Percentiles rank a stretch among this genome's conserved stretches.
phyloP scores from a whole-genome alignment of 78 protist species.

The Protostelium mycophagum region DNA sequence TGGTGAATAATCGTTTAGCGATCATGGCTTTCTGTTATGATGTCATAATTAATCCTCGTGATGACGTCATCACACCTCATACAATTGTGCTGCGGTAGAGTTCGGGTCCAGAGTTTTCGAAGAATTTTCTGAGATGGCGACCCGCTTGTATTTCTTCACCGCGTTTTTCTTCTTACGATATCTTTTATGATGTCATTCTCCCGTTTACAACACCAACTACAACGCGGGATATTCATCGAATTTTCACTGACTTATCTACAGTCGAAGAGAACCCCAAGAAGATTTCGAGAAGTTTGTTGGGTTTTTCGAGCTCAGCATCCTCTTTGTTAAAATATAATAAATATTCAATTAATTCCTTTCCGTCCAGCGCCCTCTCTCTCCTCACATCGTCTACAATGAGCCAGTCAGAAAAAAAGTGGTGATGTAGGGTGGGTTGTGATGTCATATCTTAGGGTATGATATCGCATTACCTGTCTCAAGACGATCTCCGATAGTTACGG shows the following conservation, averaged over 20 bases:
- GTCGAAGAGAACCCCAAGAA: background rate
- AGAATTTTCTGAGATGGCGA: no score
- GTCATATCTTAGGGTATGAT: no score
- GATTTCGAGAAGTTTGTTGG: background rate
- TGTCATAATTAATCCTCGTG: background rate
- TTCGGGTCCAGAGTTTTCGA: background rate
- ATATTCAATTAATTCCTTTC: background rate
- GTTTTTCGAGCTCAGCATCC: background rate
- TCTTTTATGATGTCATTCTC: background rate
- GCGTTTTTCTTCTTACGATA: background rate
- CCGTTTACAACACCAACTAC: background rate
- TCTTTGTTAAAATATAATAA: background rate
- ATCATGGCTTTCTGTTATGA: background rate
- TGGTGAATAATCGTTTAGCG: background rate
- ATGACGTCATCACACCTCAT: background rate
- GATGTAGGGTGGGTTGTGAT: background rate
- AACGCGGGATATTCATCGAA: no score
- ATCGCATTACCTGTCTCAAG: background rate
- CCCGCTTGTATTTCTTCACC: background rate
- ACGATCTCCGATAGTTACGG: background rate
- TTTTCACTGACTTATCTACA: background rate
- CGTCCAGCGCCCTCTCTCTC: background rate
- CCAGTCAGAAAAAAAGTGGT: background rate
- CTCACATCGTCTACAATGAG: background rate
- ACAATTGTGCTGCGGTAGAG: background rate